Evolutionary conservation across 2,329 filamentous ascomycete species (phyloP).

Genomic region (Botrytis cinerea): DNA sequence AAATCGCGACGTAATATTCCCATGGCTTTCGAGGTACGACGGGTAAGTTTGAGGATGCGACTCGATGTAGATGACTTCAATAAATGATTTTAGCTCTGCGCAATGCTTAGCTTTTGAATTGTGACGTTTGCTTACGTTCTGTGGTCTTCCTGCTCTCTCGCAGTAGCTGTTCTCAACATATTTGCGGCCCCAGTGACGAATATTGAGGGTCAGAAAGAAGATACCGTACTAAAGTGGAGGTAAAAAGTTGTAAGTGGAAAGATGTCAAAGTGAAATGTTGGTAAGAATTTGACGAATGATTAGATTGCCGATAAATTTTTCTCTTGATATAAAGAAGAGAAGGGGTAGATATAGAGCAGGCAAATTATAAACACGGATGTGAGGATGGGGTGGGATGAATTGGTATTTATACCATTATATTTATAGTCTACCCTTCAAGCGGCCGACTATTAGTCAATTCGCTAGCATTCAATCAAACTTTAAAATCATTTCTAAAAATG

Average conservation of each 20-base stretch:
- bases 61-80: background rate
- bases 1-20: constrained; percentile 10
- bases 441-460: background rate
- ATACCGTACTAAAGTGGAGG: too few relatives aligned
- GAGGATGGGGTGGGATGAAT: background rate
- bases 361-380: background rate
- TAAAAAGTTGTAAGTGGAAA: background rate
- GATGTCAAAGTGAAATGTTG: background rate
- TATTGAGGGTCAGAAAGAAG: background rate
- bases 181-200: background rate
- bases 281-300: background rate
- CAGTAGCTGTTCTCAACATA: background rate
- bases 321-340: background rate
- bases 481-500: rapidly evolving
- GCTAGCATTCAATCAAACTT: background rate
- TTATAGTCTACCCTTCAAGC: too few relatives aligned
- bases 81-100: background rate
- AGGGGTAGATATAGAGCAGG: background rate
- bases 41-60: constrained; percentile 9
- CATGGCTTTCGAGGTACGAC: background rate
- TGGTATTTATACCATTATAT: background rate
- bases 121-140: background rate
- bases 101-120: background rate
- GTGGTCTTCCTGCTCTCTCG: background rate
- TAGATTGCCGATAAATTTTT: background rate